Evolutionary conservation across 345 rosid genomes (phyloP), one percentile per base, ranked within the genome.

Genomic region (Mangifera indica): DNA sequence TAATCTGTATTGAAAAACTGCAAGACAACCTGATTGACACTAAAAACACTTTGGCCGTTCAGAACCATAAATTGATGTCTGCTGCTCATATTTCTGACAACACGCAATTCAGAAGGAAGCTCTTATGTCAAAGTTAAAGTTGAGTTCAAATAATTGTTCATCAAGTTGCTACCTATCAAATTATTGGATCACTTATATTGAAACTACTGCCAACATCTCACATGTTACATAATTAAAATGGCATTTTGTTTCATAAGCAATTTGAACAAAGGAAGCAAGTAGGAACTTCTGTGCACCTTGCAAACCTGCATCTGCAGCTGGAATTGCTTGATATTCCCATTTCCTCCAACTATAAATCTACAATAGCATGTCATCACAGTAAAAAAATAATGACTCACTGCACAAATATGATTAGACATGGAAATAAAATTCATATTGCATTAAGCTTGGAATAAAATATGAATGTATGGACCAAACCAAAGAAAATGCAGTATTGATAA

Each of bases 281-380:
- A 29, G 32, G 56, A 13, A 49, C n/a, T 15, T 49, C 18, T 13
- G 5, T 49, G 48, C 81, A 90, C 98, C 97, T 81, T 81, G 89
- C 78, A 85, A 63, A 54, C 74, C 82, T 49, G 77, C 88, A 73
- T 90, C 97, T 69, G 84, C 74, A 57, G 76, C 72, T 69, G 79
- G 29, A 65, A 26, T 87, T 20, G 85, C 84, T 77, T 85, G 91
- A 77, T 82, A 79, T 83, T 93, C 96, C 96, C 96, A 90, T 74
- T 90, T 90, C 76, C 94, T 90, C 97, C 98, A 91, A 72, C 98
- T 71, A 71, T 71, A 71, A 7, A 71, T 60, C 74, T 71, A 60
- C 48, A 26, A 48, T 1, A 42, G 3, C 37, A 71, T 48, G 57
- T 51, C 37, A 69, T 12, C 12, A 71, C 21, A n/a, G n/a, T n/a